Evolutionary conservation across 139 green algal genomes (phyloP), one percentile per base, ranked within the genome.

Genomic region (Chlorella sp.): DNA sequence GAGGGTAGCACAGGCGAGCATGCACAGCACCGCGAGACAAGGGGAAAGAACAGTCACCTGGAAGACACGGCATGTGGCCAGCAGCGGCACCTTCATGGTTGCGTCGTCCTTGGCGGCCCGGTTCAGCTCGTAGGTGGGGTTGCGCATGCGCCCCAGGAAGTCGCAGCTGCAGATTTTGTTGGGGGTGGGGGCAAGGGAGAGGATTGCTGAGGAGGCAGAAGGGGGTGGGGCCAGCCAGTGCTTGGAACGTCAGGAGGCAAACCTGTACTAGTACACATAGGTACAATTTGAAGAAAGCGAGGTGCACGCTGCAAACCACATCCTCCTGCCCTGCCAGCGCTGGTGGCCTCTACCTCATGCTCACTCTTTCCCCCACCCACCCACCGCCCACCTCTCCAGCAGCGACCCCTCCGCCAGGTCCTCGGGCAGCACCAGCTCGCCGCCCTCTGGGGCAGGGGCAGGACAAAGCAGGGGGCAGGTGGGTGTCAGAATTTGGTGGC

Each of bases 1-100:
- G 48, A 57, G 48, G 48, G 9, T 16, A 57, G 48, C 9, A 9
- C 48, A 57, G 5, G 48, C 48, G 48, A 57, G 48, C 48, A 9
- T 5, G 48, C 5, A 9, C 48, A 57, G 48, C n/a, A n/a, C 48
- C 48, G 48, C 48, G 9, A 57, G 48, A 57, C 48, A 57, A n/a
- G 48, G 48, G 48, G 48, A 57, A 9, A 16, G 48, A 57, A 9
- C 48, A 57, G 48, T 57, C 48, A 57, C 48, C 75, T 88, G 83
- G 61, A 88, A 64, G 42, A 89, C 42, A 4, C 39, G 22, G 42
- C 42, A 89, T 0, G 48, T 71, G 71, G 22, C 85, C 69, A 83
- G n/a, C 42, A 89, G n/a, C 0, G 85, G 85, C 32, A 89, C 85
- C 85, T 82, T 89, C 18, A 89, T 73, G 16, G n/a, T 34, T 12